A percentile compares a stretch with the other conserved stretches of the same genome.
phyloP scores from a whole-genome alignment of 306 rosid genomes.

The Quercus bicolor region DNA sequence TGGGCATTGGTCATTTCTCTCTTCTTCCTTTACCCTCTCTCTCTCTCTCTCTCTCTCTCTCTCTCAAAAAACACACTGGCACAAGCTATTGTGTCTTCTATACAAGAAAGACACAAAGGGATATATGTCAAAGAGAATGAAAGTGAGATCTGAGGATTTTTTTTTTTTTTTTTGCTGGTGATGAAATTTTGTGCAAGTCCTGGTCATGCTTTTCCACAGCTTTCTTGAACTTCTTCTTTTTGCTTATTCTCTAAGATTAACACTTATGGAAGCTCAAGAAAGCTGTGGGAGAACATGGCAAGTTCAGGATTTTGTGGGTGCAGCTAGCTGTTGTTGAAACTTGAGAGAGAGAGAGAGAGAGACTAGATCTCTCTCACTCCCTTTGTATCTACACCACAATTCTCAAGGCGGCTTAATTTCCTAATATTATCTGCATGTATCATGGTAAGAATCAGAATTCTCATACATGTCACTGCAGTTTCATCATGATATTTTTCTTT shows the following conservation, averaged over 20 bases:
- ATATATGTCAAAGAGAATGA: not conserved
- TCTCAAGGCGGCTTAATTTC: not conserved
- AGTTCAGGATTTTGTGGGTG: slow-evolving; percentile 36
- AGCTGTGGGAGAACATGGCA: slow-evolving; percentile 97
- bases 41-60: not conserved
- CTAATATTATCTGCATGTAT: not conserved
- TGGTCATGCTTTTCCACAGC: slow-evolving; percentile 99
- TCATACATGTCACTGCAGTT: not conserved
- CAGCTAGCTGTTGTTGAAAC: slow-evolving; percentile 9
- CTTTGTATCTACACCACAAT: not conserved
- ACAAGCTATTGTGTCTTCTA: not conserved
- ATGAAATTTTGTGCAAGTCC: slow-evolving; percentile 30
- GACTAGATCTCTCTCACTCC: not conserved
- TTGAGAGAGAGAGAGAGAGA: too few relatives aligned
- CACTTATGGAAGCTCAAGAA: slow-evolving; percentile 81
- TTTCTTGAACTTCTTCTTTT: slow-evolving; percentile 87
- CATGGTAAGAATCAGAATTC: not conserved
- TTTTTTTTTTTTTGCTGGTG: not conserved
- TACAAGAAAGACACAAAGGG: not conserved
- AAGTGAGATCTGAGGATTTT: slow-evolving; percentile 41
- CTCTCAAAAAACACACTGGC: not conserved
- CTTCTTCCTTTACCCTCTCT: not conserved
- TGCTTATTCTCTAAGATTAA: slow-evolving; percentile 5
- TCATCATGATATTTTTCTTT: not conserved
- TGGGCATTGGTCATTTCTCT: slow-evolving; percentile 34